Percentiles rank a stretch among this genome's conserved stretches.
Evolutionary conservation across 148 eudicot species (phyloP).

Genomic region (Vaccinium myrtillus): DNA sequence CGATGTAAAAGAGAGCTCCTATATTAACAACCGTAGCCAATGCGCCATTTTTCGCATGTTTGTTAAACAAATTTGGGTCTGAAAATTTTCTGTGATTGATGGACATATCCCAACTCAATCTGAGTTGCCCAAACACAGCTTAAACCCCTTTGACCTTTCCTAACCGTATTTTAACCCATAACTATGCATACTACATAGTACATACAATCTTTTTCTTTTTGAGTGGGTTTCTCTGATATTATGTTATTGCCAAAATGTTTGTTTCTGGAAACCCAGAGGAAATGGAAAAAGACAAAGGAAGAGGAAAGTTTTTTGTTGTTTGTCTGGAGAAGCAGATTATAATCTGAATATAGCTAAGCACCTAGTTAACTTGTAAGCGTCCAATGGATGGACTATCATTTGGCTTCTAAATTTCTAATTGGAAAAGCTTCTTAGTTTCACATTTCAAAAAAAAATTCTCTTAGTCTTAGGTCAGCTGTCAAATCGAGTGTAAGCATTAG

Average conservation of each 20-base stretch:
- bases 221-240: background rate
- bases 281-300: background rate
- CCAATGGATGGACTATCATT: background rate
- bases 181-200: background rate
- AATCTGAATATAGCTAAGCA: background rate
- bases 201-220: background rate
- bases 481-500: background rate
- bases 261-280: background rate
- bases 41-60: background rate
- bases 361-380: constrained; percentile 1
- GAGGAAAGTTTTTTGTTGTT: background rate
- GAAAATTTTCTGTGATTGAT: background rate
- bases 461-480: background rate
- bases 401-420: background rate
- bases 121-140: background rate
- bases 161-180: background rate
- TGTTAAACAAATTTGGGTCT: background rate
- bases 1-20: background rate
- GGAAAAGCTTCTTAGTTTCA: background rate
- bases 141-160: background rate
- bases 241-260: background rate
- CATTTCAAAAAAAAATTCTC: background rate
- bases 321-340: background rate
- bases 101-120: background rate
- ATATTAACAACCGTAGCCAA: background rate